Percentiles rank a stretch among this genome's conserved stretches.
Evolutionary conservation across 106 monocot genomes (phyloP).

Genomic region (Hemerocallis citrina): DNA sequence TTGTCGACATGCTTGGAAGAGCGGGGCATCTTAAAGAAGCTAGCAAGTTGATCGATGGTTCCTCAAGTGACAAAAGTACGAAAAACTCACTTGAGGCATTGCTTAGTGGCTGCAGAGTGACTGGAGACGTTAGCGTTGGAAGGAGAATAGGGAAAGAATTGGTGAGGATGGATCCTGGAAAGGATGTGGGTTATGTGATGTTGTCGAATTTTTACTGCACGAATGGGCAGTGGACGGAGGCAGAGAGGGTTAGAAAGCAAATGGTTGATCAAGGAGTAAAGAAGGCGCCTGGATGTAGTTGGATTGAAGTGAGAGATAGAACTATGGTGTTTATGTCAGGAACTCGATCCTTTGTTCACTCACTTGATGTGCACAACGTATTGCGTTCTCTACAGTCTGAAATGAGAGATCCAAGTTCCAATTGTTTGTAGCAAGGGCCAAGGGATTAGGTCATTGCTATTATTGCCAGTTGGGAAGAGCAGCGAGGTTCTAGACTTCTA

Average conservation of each 20-base stretch:
- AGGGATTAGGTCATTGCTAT: too few species aligned
- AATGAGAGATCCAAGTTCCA: constrained; percentile 40
- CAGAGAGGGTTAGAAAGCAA: constrained; percentile 50
- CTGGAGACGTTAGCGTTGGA: constrained; percentile 17
- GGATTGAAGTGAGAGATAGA: constrained; percentile 49
- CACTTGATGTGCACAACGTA: constrained; percentile 11
- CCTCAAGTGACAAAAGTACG: background rate
- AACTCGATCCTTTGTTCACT: constrained; percentile 4
- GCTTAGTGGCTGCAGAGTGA: constrained; percentile 25
- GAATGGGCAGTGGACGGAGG: constrained; percentile 53
- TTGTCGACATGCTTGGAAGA: constrained; percentile 54
- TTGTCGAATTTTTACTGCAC: constrained; percentile 64
- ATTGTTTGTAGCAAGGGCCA: too few species aligned
- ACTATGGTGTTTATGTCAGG: constrained; percentile 44
- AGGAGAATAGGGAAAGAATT: constrained; percentile 30
- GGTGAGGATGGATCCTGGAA: constrained; percentile 23
- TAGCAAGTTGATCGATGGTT: constrained; percentile 10
- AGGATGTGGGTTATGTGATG: constrained; percentile 65
- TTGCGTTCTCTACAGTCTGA: constrained; percentile 17
- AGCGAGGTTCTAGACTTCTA: too few species aligned
- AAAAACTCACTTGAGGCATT: constrained; percentile 22
- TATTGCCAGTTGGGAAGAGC: too few species aligned
- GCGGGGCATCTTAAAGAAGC: constrained; percentile 34
- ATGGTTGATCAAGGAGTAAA: constrained; percentile 50
- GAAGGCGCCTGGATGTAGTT: constrained; percentile 72